Evolutionary conservation across 2,329 filamentous ascomycete genomes (phyloP), one percentile per base, ranked within the genome.

Genomic region (Phyllosticta capitalensis): DNA sequence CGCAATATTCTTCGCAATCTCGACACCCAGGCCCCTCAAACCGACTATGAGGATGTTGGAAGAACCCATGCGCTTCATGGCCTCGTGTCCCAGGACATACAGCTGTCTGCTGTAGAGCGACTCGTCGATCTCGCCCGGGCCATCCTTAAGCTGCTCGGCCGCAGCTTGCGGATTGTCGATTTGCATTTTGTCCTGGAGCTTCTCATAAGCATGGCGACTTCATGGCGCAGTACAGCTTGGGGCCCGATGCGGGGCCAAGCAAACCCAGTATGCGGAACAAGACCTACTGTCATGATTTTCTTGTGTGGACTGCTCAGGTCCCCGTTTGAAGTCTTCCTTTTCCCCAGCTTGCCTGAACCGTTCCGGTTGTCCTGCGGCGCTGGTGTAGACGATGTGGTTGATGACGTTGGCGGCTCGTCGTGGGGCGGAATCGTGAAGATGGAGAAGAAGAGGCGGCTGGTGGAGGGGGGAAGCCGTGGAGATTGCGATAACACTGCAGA

Each of bases 31-130:
- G 56, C 94, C 94, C 74, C 94, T 92, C 66, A 97, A 79, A 64
- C 94, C 94, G 63, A 92, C 88, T 60, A 99, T 82, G 57, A 99
- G 88, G 62, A 99, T 84, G 71, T 97, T 95, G 59, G 94, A 97
- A 63, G 91, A 89, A 69, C 92, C 85, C 94, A 99, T 99, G 69
- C 94, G 91, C 82, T 95, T 97, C 94, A 99, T 99, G 65, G 94
- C 85, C 74, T 88, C 85, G 70, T 88, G 85, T 59, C 94, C 85
- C 59, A 88, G 81, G 59, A 88, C 85, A 67, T 88, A 88, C 56
- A 87, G 80, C 75, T 87, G 83, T 65, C 83, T 76, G 71, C 83
- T 86, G 76, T 87, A 87, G 59, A 87, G 74, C 49, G 83, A 85
- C 73, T 87, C 83, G 67, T 87, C 83, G 66, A 87, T 87, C 66